Evolutionary conservation across 73 alveolate species (phyloP), one percentile per base, ranked within the genome.

Genomic region (Uronychia setigera): DNA sequence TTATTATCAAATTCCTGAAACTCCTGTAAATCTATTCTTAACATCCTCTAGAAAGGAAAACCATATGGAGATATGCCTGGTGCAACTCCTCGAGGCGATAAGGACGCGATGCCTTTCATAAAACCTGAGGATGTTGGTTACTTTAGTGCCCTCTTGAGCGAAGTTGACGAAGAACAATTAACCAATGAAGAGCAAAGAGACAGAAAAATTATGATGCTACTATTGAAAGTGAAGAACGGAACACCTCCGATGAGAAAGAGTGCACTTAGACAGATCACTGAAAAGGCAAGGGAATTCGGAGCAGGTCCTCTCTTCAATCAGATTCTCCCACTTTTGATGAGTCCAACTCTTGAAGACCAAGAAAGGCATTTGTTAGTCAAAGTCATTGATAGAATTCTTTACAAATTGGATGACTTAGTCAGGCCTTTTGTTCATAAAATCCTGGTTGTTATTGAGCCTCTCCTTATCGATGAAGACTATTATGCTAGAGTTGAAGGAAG

Each of bases 401-500:
- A 96, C 87, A 97, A 98, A 91, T 89, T 98, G 80, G 99, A 98
- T 79, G 94, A 93, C 58, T 85, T 95, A 84, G 99, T 98, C 32
- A 92, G 99, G 19, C 99, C 99, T 1, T 98, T 97, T 92, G 99
- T 98, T 32, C 99, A 98, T 85, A 98, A 99, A 92, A 98, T 99
- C 58, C 95, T 99, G 85, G 99, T 96, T 31, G 99, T 99, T 34
- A 99, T 99, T 31, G 99, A 97, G 91, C 99, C 99, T 11, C 91
- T 99, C 95, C 97, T 99, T 80, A 97, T 97, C 74, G 99, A 99
- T 92, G 99, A 99, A 85, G 99, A 98, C 83, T 96, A 98, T 78
- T 99, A 98, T 87, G 99, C 99, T 1, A 95, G 99, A 85, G 99
- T 97, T 33, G 99, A 99, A 90, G 99, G 99, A 27, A 95, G 99